Conservation (phyloP, 805 yeast species). For the Yamadazyma sp. region DNA sequence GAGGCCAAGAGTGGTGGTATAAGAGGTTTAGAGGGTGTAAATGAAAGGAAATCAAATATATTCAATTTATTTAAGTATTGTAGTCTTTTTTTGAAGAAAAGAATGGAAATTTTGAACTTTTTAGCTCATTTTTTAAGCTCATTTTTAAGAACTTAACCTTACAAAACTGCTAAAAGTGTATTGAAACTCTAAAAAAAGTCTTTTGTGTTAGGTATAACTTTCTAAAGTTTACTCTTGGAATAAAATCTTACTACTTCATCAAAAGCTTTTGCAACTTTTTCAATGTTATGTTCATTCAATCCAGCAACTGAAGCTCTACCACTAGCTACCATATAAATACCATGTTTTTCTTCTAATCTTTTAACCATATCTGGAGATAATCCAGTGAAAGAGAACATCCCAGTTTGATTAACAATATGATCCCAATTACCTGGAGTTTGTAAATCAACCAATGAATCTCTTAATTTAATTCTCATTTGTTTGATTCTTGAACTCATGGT, state of each 20-base stretch:
- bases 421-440: constrained; percentile 89
- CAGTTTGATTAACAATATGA: constrained; percentile 86
- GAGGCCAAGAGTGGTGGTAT: no score
- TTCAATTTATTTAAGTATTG: no score
- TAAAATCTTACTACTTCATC: constrained; percentile 64
- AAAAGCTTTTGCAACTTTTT: constrained; percentile 73
- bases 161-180: background rate
- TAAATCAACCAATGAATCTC: constrained; percentile 55
- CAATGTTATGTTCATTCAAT: constrained; percentile 73
- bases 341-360: constrained; percentile 73
- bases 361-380: constrained; percentile 72
- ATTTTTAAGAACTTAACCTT: background rate
- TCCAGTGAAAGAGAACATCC: constrained; percentile 97
- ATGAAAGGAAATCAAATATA: no score
- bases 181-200: background rate
- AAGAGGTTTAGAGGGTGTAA: no score
- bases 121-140: background rate
- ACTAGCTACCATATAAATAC: constrained; percentile 72
- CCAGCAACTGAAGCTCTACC: constrained; percentile 97
- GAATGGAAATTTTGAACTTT: no score
- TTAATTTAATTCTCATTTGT: constrained; percentile 70
- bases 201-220: background rate
- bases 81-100: no score
- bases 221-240: constrained; percentile 19
- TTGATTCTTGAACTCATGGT: constrained; percentile 85